Evolutionary conservation across 129 eudicot species (phyloP), one percentile per base, ranked within the genome.

Genomic region (Rutidosis leptorrhynchoides): DNA sequence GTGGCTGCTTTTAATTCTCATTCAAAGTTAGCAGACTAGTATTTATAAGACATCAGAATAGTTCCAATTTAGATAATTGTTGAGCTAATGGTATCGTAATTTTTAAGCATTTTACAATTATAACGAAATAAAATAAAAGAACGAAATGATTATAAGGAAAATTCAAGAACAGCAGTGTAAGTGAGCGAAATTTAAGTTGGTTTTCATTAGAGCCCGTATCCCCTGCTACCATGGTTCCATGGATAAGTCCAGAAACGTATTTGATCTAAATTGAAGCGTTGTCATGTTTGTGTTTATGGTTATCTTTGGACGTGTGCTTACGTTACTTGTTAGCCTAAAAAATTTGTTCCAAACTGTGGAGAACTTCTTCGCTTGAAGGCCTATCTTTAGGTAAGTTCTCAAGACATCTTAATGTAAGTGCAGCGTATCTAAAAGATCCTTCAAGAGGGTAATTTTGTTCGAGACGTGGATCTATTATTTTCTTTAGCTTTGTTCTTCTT

Each of bases 361-460:
- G 46, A 22, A 77, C 64, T 45, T 77, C 72, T n/a, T 70, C 73
- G 59, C 66, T 70, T 77, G 77, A 64, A 8, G 82, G 78, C 30
- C 74, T 49, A 5, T 59, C 52, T 17, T 66, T 66, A 1, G 82
- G 55, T 5, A 3, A 9, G 21, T 6, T 0, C 0, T 37, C 24
- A 3, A 67, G 12, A 60, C 82, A 78, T 52, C 55, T 71, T 27
- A 37, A 56, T 52, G 73, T 61, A 0, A 72, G 70, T 27, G 37
- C 21, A 60, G 23, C 60, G 6, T 48, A 60, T 35, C 42, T 17
- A 6, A 37, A 58, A 26, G 70, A 65, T 21, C 53, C 78, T 48
- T 58, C 24, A 2, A 27, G 0, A 3, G 74, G 59, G 74, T 60
- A 72, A 21, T 59, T 68, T 6, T 72, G 4, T 66, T 35, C 22